These are phyloP conservation scores for Naganishia cerealis DNA, from an alignment of 1,284 basidiomycete genomes.

Conservation along the genomic window DNA sequence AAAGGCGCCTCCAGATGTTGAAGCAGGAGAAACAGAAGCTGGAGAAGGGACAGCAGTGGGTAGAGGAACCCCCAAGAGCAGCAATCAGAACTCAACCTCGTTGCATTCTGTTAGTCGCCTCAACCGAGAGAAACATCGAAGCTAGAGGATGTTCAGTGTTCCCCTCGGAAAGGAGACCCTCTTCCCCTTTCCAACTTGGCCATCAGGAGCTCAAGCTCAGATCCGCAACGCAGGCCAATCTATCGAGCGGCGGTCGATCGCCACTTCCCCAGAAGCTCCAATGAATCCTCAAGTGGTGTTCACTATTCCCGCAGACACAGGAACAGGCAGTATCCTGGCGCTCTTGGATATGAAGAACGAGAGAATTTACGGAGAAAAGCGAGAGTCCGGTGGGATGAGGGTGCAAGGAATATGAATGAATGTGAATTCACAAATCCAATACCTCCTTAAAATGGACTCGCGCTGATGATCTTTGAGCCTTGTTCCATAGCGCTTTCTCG, in stretches of 20 bases:
- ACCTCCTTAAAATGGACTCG: neutral
- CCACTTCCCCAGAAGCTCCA: neutral
- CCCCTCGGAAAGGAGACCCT: neutral
- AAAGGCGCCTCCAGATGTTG: neutral
- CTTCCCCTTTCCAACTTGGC: neutral
- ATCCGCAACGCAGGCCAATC: neutral
- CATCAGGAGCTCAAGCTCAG: neutral
- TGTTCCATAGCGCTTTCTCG: neutral
- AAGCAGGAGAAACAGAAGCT: neutral
- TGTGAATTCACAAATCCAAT: neutral
- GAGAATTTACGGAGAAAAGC: slow-evolving; percentile 6
- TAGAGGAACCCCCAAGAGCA: neutral
- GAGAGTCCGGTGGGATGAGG: neutral
- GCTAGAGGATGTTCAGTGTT: neutral
- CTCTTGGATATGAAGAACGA: slow-evolving; percentile 11
- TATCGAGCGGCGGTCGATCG: neutral
- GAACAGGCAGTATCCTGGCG: slow-evolving; percentile 1
- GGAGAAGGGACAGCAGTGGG: neutral
- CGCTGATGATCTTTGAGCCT: neutral
- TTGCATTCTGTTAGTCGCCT: neutral
- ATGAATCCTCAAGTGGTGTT: neutral
- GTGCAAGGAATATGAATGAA: neutral
- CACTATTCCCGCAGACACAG: neutral
- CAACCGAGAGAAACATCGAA: neutral
- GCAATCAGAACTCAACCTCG: neutral